Conservation (phyloP, 1,139 yeast genomes). For the Magnusiomyces fungicola region DNA sequence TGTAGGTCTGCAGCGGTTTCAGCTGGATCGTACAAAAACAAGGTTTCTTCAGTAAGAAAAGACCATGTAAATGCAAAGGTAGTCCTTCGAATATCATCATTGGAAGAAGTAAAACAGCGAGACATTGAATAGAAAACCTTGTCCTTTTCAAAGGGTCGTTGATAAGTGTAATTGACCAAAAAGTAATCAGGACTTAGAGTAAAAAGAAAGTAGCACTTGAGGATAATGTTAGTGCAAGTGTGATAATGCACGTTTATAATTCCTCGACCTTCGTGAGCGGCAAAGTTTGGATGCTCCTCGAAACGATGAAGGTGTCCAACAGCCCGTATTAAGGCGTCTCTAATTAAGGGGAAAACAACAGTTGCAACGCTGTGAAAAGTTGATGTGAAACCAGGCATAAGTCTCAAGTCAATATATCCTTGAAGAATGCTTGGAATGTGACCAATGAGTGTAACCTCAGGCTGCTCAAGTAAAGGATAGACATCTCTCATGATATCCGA, state of each 20-base stretch:
- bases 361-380: slow-evolving; percentile 9
- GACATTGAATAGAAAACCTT: slow-evolving; percentile 8
- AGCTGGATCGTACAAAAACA: slow-evolving; percentile 3
- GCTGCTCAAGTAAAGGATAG: slow-evolving; percentile 7
- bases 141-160: slow-evolving; percentile 11
- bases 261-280: slow-evolving; percentile 13
- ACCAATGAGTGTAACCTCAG: slow-evolving; percentile 2
- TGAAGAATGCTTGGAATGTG: slow-evolving; percentile 14
- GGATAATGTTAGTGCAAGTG: slow-evolving; percentile 6
- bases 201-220: slow-evolving; percentile 19
- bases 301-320: slow-evolving; percentile 13
- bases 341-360: slow-evolving; percentile 4
- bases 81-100: slow-evolving; percentile 5
- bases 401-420: slow-evolving; percentile 15
- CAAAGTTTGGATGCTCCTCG: slow-evolving; percentile 12
- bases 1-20: slow-evolving; percentile 4
- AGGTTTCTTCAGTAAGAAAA: slow-evolving; percentile 7
- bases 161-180: slow-evolving; percentile 18
- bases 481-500: slow-evolving; percentile 11
- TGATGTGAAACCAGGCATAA: slow-evolving; percentile 7
- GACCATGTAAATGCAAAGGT: slow-evolving; percentile 11
- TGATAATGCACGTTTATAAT: slow-evolving; percentile 1
- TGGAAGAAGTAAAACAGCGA: slow-evolving; percentile 1
- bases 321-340: slow-evolving; percentile 14
- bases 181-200: slow-evolving; percentile 21